Base-by-base conservation (phyloP, 208 protist genomes). In the Leishmania tropica region DNA sequence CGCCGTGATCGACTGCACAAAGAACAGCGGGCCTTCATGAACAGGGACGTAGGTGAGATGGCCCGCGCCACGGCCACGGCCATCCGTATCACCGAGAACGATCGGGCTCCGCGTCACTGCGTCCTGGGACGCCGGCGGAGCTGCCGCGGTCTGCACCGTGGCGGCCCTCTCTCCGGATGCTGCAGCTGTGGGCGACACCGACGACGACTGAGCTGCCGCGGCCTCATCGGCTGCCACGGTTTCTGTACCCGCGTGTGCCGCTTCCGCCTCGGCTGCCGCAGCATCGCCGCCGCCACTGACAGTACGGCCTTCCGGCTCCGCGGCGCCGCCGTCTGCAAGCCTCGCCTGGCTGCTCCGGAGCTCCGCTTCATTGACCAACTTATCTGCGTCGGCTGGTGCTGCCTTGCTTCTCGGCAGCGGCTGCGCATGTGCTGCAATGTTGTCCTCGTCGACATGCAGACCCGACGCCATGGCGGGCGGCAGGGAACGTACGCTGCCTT, bases 1-100 rank as follows among this genome's bases (percentile, higher is more conserved):
- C 24, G 87, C 90, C 40, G 88, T 87, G 78, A 97, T 96, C 3
- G 92, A 85, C 83, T 97, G 94, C 40, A 97, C 92, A 19, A 83
- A 80, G 78, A 89, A 95, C 17, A 94, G 78, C 47, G 84, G 86
- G 0, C 94, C 94, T 17, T 96, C 90, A 45, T 87, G 74, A 24
- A 89, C 90, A 15, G 94, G 90, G 37, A 96, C 86, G 67, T 64
- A 83, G 42, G 74, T 87, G 37, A 87, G 77, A 54, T 87, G 74
- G 28, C 78, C 51, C 10, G 21, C 65, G 40, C 75, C 70, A 45
- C 75, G 78, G 40, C 77, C 70, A 47, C 77, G 78, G 47, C 62
- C 60, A 47, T 40, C 51, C n/a, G 48, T 6, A 40, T 2, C 40
- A 58, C 45, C 64, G 76, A 15, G 31, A 68, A 11, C 62, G 62